Conservation (phyloP, 2,329 filamentous ascomycete species). For the Neurospora crassa region DNA sequence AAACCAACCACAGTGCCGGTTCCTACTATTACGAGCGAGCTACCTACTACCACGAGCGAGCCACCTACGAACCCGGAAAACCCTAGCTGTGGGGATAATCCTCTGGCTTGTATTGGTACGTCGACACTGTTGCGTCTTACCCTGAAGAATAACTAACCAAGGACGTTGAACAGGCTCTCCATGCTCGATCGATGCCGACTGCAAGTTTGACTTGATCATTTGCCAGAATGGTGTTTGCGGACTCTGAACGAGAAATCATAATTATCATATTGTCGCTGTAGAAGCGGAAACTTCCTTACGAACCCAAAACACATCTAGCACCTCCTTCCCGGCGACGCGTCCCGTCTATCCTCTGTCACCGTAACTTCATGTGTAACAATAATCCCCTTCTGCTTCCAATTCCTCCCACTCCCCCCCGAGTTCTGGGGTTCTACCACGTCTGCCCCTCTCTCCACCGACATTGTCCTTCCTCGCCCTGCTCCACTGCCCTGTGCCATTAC, state of each 20-base stretch:
- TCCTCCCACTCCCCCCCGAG: background rate
- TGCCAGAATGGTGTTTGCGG: slow-evolving; percentile 11
- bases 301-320: background rate
- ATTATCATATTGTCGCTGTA: background rate
- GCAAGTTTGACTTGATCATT: slow-evolving; percentile 10
- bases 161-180: background rate
- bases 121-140: background rate
- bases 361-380: background rate
- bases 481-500: background rate
- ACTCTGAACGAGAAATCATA: background rate
- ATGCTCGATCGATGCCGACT: slow-evolving; percentile 9
- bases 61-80: background rate
- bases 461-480: background rate
- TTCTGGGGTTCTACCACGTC: background rate
- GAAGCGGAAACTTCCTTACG: background rate
- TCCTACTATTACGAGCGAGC: background rate
- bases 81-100: slow-evolving; percentile 4
- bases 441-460: background rate
- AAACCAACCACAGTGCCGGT: background rate
- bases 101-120: slow-evolving; percentile 10
- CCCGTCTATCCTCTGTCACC: background rate
- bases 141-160: background rate
- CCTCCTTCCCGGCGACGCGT: background rate
- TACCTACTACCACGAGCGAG: background rate
- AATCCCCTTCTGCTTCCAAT: background rate